Evolutionary conservation across 345 rosid species (phyloP).

Genomic region (Bruguiera parviflora): DNA sequence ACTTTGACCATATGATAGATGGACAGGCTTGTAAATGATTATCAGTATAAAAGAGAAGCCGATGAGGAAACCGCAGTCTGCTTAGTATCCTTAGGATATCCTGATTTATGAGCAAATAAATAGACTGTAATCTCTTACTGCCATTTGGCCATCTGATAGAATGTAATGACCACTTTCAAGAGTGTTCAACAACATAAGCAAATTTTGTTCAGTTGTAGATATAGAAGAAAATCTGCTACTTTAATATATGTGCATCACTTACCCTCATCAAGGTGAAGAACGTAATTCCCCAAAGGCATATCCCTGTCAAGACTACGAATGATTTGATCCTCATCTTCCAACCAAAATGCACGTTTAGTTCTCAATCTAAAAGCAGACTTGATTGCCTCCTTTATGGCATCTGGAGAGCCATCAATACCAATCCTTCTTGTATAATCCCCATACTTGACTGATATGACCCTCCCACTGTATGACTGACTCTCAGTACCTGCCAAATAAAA

Average conservation of each 20-base stretch:
- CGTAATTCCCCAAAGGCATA: conserved; percentile 91
- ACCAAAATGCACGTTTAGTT: conserved; percentile 90
- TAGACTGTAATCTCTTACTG: too few species aligned
- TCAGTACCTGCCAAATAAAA: conserved; percentile 53
- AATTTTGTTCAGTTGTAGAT: too few species aligned
- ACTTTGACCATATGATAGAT: too few species aligned
- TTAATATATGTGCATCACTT: conserved; percentile 8
- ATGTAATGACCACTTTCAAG: neutral
- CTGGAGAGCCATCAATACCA: conserved; percentile 80
- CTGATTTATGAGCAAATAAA: too few species aligned
- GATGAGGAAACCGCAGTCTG: too few species aligned
- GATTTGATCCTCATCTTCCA: conserved; percentile 93
- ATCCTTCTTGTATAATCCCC: conserved; percentile 90
- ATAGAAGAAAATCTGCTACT: neutral
- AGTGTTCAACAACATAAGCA: too few species aligned
- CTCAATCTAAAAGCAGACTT: conserved; percentile 81
- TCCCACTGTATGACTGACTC: conserved; percentile 72
- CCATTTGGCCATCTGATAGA: neutral
- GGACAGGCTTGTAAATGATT: too few species aligned
- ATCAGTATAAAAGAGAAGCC: too few species aligned
- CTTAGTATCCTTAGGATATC: neutral
- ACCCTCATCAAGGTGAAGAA: conserved; percentile 91
- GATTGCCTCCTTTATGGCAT: conserved; percentile 87
- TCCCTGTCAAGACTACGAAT: conserved; percentile 82
- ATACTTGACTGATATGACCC: conserved; percentile 83